Evolutionary conservation across 768 basidiomycete genomes (phyloP).

Genomic region (Leccinum longicurvipes): DNA sequence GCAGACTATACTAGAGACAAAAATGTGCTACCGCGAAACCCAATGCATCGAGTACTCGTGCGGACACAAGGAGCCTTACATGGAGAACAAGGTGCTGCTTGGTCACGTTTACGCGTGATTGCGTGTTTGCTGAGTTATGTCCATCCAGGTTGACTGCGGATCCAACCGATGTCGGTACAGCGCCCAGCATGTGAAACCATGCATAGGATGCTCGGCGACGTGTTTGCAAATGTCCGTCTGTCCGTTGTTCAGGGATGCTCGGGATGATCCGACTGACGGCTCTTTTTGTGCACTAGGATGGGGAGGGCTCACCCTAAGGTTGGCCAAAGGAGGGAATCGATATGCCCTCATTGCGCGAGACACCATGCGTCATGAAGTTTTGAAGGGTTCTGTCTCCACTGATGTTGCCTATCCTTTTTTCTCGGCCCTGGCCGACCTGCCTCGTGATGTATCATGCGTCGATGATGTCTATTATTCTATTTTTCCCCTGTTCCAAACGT

Average conservation of each 20-base stretch:
- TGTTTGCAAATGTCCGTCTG: conserved; percentile 40
- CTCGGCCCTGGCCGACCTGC: background rate
- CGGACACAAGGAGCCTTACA: conserved; percentile 34
- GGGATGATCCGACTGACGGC: conserved; percentile 15
- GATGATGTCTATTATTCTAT: conserved; percentile 20
- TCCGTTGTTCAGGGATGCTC: background rate
- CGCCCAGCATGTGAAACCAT: conserved; percentile 31
- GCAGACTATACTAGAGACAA: conserved; percentile 9
- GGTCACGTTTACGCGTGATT: conserved; percentile 24
- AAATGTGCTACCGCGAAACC: conserved; percentile 45
- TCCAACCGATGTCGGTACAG: conserved; percentile 43
- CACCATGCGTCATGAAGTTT: conserved; percentile 7
- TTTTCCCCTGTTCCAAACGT: conserved; percentile 2
- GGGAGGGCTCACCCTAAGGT: conserved; percentile 20
- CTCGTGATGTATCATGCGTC: conserved; percentile 13
- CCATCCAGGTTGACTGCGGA: conserved; percentile 41
- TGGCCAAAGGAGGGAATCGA: conserved; percentile 13
- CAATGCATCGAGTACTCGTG: conserved; percentile 38
- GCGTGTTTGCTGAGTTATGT: conserved; percentile 15
- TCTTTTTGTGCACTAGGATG: conserved; percentile 15
- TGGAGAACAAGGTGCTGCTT: conserved; percentile 28
- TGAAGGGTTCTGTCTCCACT: background rate
- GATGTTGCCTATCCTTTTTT: background rate
- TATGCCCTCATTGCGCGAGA: conserved; percentile 22
- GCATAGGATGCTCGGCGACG: conserved; percentile 36